Conservation (phyloP, 73 alveolate genomes). For the Halteria grandinella region DNA sequence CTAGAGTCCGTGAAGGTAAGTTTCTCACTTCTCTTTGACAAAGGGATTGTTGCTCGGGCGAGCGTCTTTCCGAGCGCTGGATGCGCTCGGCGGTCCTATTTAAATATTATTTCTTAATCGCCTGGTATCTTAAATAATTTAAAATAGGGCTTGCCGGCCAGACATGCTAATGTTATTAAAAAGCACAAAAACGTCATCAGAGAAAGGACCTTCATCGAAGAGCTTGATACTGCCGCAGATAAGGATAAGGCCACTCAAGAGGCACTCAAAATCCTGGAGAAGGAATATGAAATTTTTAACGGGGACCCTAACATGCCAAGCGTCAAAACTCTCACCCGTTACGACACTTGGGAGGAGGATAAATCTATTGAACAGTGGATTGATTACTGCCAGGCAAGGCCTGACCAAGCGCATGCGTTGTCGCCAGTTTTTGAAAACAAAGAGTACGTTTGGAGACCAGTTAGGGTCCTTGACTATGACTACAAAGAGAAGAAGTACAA, state of each 20-base stretch:
- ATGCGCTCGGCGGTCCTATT: too few relatives aligned
- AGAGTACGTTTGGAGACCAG: slow-evolving; percentile 93
- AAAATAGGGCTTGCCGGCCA: slow-evolving; percentile 71
- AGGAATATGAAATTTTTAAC: slow-evolving; percentile 69
- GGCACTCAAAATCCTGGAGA: slow-evolving; percentile 63
- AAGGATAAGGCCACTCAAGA: slow-evolving; percentile 65
- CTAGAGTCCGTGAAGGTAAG: slow-evolving; percentile 65
- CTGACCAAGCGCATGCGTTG: slow-evolving; percentile 88
- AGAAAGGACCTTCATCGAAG: slow-evolving; percentile 68
- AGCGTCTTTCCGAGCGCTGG: too few relatives aligned
- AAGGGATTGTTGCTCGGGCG: too few relatives aligned
- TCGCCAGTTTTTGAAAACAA: slow-evolving; percentile 90
- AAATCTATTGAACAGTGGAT: slow-evolving; percentile 87
- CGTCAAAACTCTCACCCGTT: slow-evolving; percentile 80
- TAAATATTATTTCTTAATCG: slow-evolving; percentile 21
- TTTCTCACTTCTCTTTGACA: too few relatives aligned
- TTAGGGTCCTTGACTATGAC: slow-evolving; percentile 82
- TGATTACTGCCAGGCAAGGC: slow-evolving; percentile 84
- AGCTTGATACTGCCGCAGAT: slow-evolving; percentile 46
- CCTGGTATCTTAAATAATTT: slow-evolving; percentile 23
- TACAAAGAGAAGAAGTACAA: slow-evolving; percentile 81
- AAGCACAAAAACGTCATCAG: slow-evolving; percentile 58
- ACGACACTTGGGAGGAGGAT: slow-evolving; percentile 93
- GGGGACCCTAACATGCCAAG: slow-evolving; percentile 69
- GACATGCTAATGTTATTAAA: slow-evolving; percentile 66